These are phyloP conservation scores for Micractinium conductrix DNA, from an alignment of 139 green algal species.

Conservation along the genomic window DNA sequence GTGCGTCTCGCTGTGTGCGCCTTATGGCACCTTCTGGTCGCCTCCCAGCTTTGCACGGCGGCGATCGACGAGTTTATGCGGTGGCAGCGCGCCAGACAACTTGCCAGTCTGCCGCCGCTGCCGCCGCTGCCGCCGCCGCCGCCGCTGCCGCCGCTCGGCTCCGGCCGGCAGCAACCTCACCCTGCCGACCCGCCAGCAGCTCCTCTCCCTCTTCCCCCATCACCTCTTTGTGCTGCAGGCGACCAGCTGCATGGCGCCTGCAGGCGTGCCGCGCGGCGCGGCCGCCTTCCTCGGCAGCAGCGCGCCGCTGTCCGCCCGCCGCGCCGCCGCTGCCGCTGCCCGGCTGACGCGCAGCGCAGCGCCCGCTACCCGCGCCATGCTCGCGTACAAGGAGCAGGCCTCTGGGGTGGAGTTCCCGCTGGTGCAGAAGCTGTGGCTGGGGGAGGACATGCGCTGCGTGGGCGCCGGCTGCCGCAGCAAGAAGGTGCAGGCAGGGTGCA, in stretches of 20 bases:
- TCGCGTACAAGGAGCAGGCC: slow-evolving; percentile 41
- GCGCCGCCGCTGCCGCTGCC: not conserved
- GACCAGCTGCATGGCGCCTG: not conserved
- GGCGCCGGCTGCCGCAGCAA: slow-evolving; percentile 73
- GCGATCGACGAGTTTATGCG: no score
- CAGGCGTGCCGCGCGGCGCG: not conserved
- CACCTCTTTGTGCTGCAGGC: no score
- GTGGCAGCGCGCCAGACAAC: not conserved
- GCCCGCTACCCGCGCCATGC: not conserved
- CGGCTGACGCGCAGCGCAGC: not conserved
- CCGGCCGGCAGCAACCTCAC: no score
- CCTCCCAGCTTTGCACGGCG: no score
- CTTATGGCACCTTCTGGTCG: no score
- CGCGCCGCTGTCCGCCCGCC: not conserved
- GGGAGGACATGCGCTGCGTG: slow-evolving; percentile 68
- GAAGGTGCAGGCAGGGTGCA: no score
- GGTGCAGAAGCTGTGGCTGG: slow-evolving; percentile 58
- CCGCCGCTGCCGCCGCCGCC: not conserved
- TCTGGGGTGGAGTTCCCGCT: slow-evolving; percentile 58
- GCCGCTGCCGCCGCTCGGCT: not conserved
- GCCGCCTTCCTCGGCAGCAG: slow-evolving; percentile 7
- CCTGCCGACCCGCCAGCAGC: no score
- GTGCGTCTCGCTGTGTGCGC: not conserved
- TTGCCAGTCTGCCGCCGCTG: not conserved
- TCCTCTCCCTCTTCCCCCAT: no score